Percentiles rank a stretch among this genome's conserved stretches.
Evolutionary conservation across 2,329 filamentous ascomycete genomes (phyloP).

Genomic region (Blastomyces emzantsi): DNA sequence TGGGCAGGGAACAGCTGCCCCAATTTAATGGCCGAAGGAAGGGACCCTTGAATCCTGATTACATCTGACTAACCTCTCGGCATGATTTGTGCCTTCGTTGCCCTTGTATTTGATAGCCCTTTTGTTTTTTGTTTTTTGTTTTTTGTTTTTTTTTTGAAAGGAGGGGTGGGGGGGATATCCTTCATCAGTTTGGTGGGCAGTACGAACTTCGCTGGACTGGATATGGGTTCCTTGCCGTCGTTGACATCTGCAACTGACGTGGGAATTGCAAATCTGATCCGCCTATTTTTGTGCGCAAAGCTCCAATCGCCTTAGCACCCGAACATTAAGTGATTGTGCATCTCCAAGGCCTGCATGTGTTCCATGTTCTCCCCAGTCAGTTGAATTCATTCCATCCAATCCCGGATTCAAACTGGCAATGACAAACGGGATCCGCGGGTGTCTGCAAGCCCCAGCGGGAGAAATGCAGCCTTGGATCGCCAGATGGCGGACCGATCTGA

Average conservation of each 20-base stretch:
- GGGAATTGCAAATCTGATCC: neutral
- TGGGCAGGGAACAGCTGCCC: too few relatives aligned
- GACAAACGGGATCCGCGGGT: neutral
- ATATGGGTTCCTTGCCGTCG: neutral
- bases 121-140: neutral
- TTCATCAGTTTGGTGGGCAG: neutral
- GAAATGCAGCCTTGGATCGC: neutral
- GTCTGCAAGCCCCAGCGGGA: neutral
- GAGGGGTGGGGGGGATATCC: too few relatives aligned
- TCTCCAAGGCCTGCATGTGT: neutral
- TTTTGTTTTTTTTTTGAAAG: neutral
- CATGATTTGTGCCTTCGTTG: too few relatives aligned
- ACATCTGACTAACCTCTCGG: too few relatives aligned
- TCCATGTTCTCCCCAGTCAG: neutral
- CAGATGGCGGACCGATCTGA: neutral
- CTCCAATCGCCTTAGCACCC: neutral
- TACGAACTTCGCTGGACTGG: neutral
- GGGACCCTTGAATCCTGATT: too few relatives aligned
- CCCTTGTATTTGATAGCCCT: too few relatives aligned
- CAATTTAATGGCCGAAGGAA: neutral
- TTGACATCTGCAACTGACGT: neutral
- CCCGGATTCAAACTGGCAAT: neutral
- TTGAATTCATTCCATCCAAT: neutral
- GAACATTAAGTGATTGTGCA: neutral
- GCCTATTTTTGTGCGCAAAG: neutral